Base-by-base conservation (phyloP, 208 protist genomes). In the Acanthamoeba healyi region DNA sequence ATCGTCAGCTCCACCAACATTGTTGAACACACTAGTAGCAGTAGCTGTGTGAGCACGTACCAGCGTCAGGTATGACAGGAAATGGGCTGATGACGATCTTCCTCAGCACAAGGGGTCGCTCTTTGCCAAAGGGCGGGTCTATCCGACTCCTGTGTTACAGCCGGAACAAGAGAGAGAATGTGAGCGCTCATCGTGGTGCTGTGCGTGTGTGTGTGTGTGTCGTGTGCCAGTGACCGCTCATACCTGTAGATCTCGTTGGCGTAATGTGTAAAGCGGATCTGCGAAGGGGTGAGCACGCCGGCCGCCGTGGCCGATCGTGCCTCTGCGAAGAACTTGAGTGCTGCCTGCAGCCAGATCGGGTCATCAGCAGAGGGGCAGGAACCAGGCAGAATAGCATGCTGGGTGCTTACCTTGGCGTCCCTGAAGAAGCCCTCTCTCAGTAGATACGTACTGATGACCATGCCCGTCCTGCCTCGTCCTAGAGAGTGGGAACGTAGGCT, bases 401-500 rank as follows among this genome's bases (percentile, higher is more conserved):
- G 12, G 12, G 5, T 6, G 6, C 44, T 51, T 26, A 86, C 77
- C 77, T 86, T 86, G 44, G 84, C 84, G 26, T 91, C 84, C 34
- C 32, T 44, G n/a, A 63, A 91, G 40, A 91, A 38, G 56, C 84
- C 84, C 38, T 72, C 49, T 22, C 84, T 5, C 0, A 96, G 92
- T 2, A 96, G 77, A 29, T 94, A 88, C 2, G 51, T 46, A 32
- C 51, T 51, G 34, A 96, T 94, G 54, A 94, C 88, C 32, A 90
- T 94, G 19, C 95, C 95, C 7, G 95, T 96, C 24, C 95, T 46
- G 10, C 94, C 95, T 58, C 84, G 32, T 24, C 84, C 84, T 91
- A 22, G 12, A 24, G n/a, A 82, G 17, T 51, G n/a, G 10, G 42
- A 87, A 4, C 26, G 38, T 58, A 56, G 10, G 46, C n/a, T 54